Base-by-base conservation (phyloP, 2,329 filamentous ascomycete genomes). In the Coniochaeta hoffmannii region DNA sequence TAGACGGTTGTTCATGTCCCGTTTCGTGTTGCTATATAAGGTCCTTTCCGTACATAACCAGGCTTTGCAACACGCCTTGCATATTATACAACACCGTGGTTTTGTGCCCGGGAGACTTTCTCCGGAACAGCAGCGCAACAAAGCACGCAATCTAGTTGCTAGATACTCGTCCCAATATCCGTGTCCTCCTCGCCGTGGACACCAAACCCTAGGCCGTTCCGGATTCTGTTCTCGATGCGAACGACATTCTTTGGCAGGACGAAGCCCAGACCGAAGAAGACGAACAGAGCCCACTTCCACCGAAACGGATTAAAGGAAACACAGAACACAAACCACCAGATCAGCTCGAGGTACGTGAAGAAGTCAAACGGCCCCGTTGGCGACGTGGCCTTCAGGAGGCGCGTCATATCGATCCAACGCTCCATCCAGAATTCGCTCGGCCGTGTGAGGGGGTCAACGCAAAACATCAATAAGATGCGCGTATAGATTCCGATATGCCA, bases 401-500 rank as follows among this genome's bases (percentile, higher is more conserved):
- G 78, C 1, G 89, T 95, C 79, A 93, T 88, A 65, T 91, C 88
- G 63, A 96, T 91, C 90, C 90, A 95, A 24, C 83, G 78, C 71
- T 88, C 80, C 89, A 94, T 95, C 82, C 87, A 87, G 60, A 79
- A 82, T 5, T 85, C 76, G 2, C 78, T 80, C 0, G 90, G 90
- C 0, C 88, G 79, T 0, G 89, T 86, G 22, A 93, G 72, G 0
- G 89, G 89, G 64, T 95, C 90, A 14, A 87, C 78, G 55, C 95
- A 77, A 67, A 94, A 94, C 89, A 94, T 93, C 62, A 95, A 80
- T 7, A 95, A 74, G 59, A 95, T 87, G 5, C 90, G 80, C 0
- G 89, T 95, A 72, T 94, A 95, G 63, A 95, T 93, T 4, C 90
- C 90, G 49, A 95, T 93, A 64, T 95, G 90, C 79, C 88, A 93